A percentile compares a stretch with the other conserved stretches of the same genome.
Conservation (phyloP, 1,139 yeast species). For the Debaryomyces psychrophilus region DNA sequence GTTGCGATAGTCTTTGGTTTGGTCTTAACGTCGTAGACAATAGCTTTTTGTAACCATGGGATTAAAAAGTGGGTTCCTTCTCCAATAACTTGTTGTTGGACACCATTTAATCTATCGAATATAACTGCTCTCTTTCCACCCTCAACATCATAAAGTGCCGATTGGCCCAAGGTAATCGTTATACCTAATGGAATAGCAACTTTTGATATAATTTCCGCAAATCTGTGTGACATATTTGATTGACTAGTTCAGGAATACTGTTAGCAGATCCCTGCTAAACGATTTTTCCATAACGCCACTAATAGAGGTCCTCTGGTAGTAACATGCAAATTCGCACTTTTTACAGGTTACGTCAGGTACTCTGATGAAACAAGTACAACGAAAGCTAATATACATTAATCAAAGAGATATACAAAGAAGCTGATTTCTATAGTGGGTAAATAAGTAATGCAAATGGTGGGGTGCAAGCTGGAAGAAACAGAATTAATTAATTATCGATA, state of each 20-base stretch:
- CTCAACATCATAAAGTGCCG: constrained; percentile 86
- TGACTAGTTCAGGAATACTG: not conserved
- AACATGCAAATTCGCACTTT: constrained; percentile 5
- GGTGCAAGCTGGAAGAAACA: not conserved
- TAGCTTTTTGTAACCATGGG: constrained; percentile 95
- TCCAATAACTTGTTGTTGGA: constrained; percentile 81
- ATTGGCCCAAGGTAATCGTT: constrained; percentile 66
- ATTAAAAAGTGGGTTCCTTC: constrained; percentile 96
- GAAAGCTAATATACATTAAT: constrained; percentile 8
- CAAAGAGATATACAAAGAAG: constrained; percentile 1
- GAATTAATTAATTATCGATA: constrained; percentile 49
- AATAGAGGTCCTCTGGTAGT: not conserved
- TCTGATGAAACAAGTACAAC: not conserved
- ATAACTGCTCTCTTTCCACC: constrained; percentile 97
- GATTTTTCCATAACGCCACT: constrained; percentile 9
- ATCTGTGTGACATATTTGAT: constrained; percentile 38
- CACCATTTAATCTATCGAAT: constrained; percentile 90
- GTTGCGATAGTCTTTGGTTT: constrained; percentile 90
- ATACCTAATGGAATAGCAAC: constrained; percentile 74
- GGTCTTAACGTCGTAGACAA: constrained; percentile 89
- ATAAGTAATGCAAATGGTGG: constrained; percentile 3
- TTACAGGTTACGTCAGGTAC: constrained; percentile 6
- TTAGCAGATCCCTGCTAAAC: not conserved
- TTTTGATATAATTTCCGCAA: constrained; percentile 43
- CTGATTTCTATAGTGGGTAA: constrained; percentile 1